These are phyloP conservation scores for Cladorrhinum sp. DNA, from an alignment of 2,329 filamentous ascomycete species.

Conservation along the genomic window DNA sequence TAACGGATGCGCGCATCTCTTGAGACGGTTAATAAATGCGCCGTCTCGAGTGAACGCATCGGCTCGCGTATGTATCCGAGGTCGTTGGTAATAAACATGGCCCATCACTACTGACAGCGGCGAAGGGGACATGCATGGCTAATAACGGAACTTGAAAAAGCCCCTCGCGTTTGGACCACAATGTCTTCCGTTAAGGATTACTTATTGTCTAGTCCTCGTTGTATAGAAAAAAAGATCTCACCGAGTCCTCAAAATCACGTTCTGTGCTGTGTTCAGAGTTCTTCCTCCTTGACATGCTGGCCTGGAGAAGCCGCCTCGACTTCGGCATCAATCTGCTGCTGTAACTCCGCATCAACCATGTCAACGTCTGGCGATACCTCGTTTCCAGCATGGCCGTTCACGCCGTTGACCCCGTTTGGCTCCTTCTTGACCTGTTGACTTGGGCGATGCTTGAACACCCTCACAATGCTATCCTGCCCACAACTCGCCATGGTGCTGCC, in stretches of 20 bases:
- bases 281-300: slow-evolving; percentile 39
- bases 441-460: slow-evolving; percentile 43
- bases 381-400: slow-evolving; percentile 21
- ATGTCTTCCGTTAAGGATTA: not conserved
- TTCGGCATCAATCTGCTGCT: slow-evolving; percentile 36
- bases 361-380: slow-evolving; percentile 30
- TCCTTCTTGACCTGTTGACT: slow-evolving; percentile 9
- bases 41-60: not conserved
- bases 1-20: not conserved
- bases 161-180: not conserved
- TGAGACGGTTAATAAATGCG: not conserved
- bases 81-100: not conserved
- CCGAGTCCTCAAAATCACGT: slow-evolving; percentile 5
- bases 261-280: slow-evolving; percentile 6
- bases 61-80: not conserved
- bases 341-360: slow-evolving; percentile 55
- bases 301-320: slow-evolving; percentile 40
- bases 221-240: not conserved
- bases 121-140: not conserved
- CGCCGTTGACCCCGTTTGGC: slow-evolving; percentile 7
- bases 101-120: not conserved
- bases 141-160: not conserved
- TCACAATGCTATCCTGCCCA: slow-evolving; percentile 53
- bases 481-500: slow-evolving; percentile 55
- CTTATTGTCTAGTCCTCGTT: not conserved